Evolutionary conservation across 352 stramenopile genomes (phyloP), one percentile per base, ranked within the genome.

Genomic region (Ophiocytium majus): DNA sequence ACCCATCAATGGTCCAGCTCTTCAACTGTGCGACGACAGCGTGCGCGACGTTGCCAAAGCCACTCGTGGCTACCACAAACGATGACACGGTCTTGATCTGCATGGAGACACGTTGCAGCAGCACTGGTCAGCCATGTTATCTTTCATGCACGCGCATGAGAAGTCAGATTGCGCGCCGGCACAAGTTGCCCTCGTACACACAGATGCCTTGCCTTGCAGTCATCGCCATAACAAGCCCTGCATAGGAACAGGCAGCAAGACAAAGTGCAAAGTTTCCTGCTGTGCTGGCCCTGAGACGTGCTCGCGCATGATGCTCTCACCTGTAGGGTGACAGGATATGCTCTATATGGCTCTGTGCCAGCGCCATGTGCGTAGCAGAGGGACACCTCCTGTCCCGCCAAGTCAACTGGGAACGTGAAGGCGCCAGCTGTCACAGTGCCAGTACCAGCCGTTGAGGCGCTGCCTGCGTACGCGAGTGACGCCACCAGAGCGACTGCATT

Each of bases 11-110:
- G 37, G 19, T 34, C 83, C 83, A 87, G 17, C 80, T 35, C 71
- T 87, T 87, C n/a, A 74, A 31, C 43, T 87, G 79, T 0, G 82
- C 83, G 79, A 74, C 74, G 33, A 87, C 83, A 31, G 75, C 80
- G 78, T 81, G 36, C 32, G 79, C 35, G 32, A 43, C 66, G 37
- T 81, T 63, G 9, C 83, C 83, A 63, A 63, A 85, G 64, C 64
- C 34, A 17, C 5, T 17, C 5, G 31, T 17, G 31, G 64, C 64
- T 5, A 37, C 64, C 17, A 14, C 43, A 57, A 57, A 57, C 5
- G 43, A 57, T 5, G 43, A 57, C 5, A 57, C 43, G 43, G 43
- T 57, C 43, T 57, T 57, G 43, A 57, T 57, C 43, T 57, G 43
- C 43, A 14, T 14, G 43, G 14, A n/a, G n/a, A n/a, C n/a, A n/a